Base-by-base conservation (phyloP, 257 asterid species). In the Eucommia ulmoides region DNA sequence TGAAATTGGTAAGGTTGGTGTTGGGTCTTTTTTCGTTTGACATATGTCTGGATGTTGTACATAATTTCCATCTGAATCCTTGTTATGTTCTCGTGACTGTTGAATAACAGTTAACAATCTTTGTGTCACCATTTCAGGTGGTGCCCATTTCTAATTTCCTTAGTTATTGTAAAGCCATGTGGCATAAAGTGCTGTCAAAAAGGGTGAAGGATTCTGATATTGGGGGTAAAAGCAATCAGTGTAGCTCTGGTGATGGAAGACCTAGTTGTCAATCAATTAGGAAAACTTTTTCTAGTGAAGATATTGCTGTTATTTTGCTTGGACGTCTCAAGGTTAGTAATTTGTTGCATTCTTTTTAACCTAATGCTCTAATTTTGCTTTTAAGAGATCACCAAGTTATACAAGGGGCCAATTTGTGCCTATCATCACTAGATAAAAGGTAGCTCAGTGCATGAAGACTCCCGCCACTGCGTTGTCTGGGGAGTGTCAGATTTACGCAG, bases 261-360 rank as follows among this genome's bases (percentile, higher is more conserved):
- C 62, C 74, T 63, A 66, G 66, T 63, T 25, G 26, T 50, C 82
- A 62, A 56, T 52, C 79, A 16, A 64, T 60, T n/a, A 70, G 65
- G 72, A 75, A 63, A 70, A 52, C 62, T 49, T 50, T 74, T 61
- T 61, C 19, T 53, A 61, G 83, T 53, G 76, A 70, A 50, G 88
- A 77, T 56, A 73, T 65, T 56, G 89, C 88, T 46, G 64, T 84
- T 68, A 51, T 66, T 52, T 76, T 77, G 59, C 62, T 89, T 55
- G 98, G 98, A 66, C 62, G 66, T 47, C 41, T 83, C 38, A 78
- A 77, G 96, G 97, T 88, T 58, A 22, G 48, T 61, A 56, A 51
- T 23, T 7, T 26, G n/a, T n/a, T n/a, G n/a, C 11, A 33, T 47
- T 9, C 41, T 47, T 22, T 50, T 65, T 59, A 6, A 6, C n/a